Evolutionary conservation across 495 filamentous ascomycete genomes (phyloP).

Genomic region (Amniculicola lignicola): DNA sequence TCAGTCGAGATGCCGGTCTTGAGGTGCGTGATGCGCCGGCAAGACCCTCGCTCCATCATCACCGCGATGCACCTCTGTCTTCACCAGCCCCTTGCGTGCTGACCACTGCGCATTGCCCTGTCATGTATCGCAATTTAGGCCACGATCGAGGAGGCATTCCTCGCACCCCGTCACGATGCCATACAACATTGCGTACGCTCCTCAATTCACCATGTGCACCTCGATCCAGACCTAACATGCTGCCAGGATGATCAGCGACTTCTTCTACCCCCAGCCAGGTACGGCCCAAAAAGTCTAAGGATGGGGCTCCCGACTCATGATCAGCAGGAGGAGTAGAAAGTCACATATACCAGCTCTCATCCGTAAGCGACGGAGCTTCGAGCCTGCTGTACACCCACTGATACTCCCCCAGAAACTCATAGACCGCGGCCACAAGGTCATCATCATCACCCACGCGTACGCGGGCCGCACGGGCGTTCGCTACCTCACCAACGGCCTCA

Average conservation of each 20-base stretch:
- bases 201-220: background rate
- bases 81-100: background rate
- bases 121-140: conserved; percentile 3
- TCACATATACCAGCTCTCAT: conserved; percentile 96
- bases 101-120: background rate
- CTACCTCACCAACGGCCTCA: conserved; percentile 95
- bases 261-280: conserved; percentile 96
- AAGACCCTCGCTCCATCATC: too few relatives aligned
- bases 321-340: conserved; percentile 78
- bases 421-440: conserved; percentile 95
- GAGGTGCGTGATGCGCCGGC: background rate
- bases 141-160: conserved; percentile 12
- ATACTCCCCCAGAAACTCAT: conserved; percentile 86
- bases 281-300: conserved; percentile 19
- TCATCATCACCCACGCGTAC: conserved; percentile 97
- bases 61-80: conserved; percentile 1
- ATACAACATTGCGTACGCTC: conserved; percentile 69
- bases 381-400: conserved; percentile 48
- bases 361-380: conserved; percentile 33
- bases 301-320: background rate
- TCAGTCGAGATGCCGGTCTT: conserved; percentile 9
- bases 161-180: conserved; percentile 49
- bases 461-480: conserved; percentile 86
- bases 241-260: conserved; percentile 92
- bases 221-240: conserved; percentile 1